A percentile compares a stretch with the other conserved stretches of the same genome.
These are phyloP conservation scores for Ogataea kodamae DNA, from an alignment of 805 yeast genomes.

Conservation along the genomic window DNA sequence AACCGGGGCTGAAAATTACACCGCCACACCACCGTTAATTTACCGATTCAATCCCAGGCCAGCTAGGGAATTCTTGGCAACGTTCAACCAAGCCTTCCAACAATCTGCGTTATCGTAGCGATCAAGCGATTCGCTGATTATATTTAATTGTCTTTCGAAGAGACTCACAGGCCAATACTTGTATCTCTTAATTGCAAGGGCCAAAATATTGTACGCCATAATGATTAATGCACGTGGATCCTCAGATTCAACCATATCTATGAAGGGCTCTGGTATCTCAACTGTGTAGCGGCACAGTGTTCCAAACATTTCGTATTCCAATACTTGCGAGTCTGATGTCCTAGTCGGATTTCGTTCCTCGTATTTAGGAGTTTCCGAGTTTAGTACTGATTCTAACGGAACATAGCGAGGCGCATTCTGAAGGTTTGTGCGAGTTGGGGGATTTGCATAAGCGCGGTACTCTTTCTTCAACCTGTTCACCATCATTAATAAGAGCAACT, in stretches of 20 bases:
- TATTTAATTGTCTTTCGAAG: slow-evolving; percentile 13
- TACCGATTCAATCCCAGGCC: background rate
- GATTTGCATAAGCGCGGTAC: slow-evolving; percentile 21
- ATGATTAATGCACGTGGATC: slow-evolving; percentile 24
- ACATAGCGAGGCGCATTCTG: slow-evolving; percentile 11
- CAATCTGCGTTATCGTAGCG: slow-evolving; percentile 8
- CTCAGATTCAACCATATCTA: slow-evolving; percentile 16
- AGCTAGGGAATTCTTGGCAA: slow-evolving; percentile 15
- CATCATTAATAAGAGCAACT: slow-evolving; percentile 9
- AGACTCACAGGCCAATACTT: slow-evolving; percentile 21
- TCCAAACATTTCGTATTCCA: slow-evolving; percentile 25
- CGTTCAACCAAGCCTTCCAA: slow-evolving; percentile 24
- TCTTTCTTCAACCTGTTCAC: slow-evolving; percentile 23
- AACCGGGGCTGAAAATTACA: slow-evolving; percentile 1
- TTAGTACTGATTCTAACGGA: slow-evolving; percentile 17
- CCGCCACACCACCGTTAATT: slow-evolving; percentile 9
- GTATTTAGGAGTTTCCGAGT: slow-evolving; percentile 3
- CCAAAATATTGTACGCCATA: slow-evolving; percentile 20
- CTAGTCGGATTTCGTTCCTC: background rate
- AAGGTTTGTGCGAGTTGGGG: slow-evolving; percentile 4
- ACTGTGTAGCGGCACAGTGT: slow-evolving; percentile 22
- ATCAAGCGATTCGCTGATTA: slow-evolving; percentile 13
- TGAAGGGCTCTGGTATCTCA: slow-evolving; percentile 20
- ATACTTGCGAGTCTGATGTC: slow-evolving; percentile 1
- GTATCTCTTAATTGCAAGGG: slow-evolving; percentile 15